phyloP scores from a whole-genome alignment of 305 asterid genomes.

The Plantago rigida region DNA sequence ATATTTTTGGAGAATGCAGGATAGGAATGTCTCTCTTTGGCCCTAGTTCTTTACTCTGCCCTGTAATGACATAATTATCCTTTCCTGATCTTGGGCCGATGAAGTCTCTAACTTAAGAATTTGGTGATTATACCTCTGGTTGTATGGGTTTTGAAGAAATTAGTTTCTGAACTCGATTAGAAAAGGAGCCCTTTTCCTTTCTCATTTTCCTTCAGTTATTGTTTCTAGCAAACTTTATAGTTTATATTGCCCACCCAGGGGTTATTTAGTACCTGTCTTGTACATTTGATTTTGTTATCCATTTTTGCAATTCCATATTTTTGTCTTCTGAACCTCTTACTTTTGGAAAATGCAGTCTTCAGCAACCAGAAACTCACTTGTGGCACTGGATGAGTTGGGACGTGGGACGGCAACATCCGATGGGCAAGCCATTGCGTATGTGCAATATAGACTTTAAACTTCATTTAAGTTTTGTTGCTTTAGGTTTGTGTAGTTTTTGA shows the following conservation, averaged over 20 bases:
- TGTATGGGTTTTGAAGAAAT: background rate
- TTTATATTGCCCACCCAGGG: background rate
- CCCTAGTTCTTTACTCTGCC: background rate
- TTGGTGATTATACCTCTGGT: constrained; percentile 1
- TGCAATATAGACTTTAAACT: constrained; percentile 21
- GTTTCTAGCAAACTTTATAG: background rate
- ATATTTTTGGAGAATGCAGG: constrained; percentile 4
- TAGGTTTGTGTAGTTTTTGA: too few species aligned
- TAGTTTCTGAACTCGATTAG: background rate
- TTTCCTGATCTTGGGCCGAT: background rate
- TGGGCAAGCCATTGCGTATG: constrained; percentile 99
- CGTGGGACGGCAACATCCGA: constrained; percentile 97
- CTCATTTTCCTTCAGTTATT: constrained; percentile 5
- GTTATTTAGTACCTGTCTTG: background rate
- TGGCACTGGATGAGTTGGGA: constrained; percentile 94
- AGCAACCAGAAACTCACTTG: constrained; percentile 75
- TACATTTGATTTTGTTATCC: background rate
- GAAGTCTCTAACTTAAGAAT: background rate
- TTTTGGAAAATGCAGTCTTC: constrained; percentile 48
- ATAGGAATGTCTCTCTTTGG: constrained; percentile 2
- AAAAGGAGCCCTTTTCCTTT: background rate
- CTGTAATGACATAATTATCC: constrained; percentile 4
- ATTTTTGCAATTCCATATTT: background rate
- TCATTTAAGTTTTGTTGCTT: too few species aligned
- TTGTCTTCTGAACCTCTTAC: constrained; percentile 23